Conservation (phyloP, 192 early-diverging fungal genomes). For the Podila epigama region DNA sequence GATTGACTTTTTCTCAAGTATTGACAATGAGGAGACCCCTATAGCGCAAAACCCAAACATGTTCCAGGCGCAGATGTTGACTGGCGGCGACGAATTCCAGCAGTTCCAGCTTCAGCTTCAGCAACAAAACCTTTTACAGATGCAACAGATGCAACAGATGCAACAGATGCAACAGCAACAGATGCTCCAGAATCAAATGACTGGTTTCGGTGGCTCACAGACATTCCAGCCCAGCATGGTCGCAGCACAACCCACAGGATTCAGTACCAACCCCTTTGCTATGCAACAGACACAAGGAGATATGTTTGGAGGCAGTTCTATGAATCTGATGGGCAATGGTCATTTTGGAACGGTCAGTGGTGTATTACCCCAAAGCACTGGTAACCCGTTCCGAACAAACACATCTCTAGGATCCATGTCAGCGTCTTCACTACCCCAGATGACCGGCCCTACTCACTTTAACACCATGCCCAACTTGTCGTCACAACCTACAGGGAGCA, state of each 20-base stretch:
- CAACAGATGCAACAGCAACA: slow-evolving; percentile 35
- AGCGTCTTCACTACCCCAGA: slow-evolving; percentile 24
- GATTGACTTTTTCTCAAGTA: slow-evolving; percentile 54
- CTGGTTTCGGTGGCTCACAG: slow-evolving; percentile 16
- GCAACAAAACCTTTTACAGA: slow-evolving; percentile 32
- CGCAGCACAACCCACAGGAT: slow-evolving; percentile 13
- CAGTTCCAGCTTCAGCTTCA: slow-evolving; percentile 45
- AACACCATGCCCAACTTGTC: slow-evolving; percentile 38
- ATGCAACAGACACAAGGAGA: slow-evolving; percentile 4
- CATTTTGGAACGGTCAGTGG: slow-evolving; percentile 2
- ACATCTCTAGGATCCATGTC: slow-evolving; percentile 6
- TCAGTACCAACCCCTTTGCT: slow-evolving; percentile 52
- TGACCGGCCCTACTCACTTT: slow-evolving; percentile 28
- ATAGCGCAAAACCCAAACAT: slow-evolving; percentile 37
- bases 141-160: slow-evolving; percentile 38
- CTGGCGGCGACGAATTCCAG: slow-evolving; percentile 40
- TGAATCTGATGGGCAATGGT: slow-evolving; percentile 11
- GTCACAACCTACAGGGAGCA: slow-evolving; percentile 30
- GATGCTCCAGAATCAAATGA: slow-evolving; percentile 39
- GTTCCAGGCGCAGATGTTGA: slow-evolving; percentile 24
- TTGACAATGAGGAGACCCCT: slow-evolving; percentile 51
- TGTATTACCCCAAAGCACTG: slow-evolving; percentile 38
- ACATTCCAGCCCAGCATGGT: slow-evolving; percentile 22
- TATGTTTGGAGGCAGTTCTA: slow-evolving; percentile 6
- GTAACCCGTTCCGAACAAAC: slow-evolving; percentile 34